A percentile compares a stretch with the other conserved stretches of the same genome.
These are phyloP conservation scores for Carpinus fangiana DNA, from an alignment of 306 rosid species.

Conservation along the genomic window DNA sequence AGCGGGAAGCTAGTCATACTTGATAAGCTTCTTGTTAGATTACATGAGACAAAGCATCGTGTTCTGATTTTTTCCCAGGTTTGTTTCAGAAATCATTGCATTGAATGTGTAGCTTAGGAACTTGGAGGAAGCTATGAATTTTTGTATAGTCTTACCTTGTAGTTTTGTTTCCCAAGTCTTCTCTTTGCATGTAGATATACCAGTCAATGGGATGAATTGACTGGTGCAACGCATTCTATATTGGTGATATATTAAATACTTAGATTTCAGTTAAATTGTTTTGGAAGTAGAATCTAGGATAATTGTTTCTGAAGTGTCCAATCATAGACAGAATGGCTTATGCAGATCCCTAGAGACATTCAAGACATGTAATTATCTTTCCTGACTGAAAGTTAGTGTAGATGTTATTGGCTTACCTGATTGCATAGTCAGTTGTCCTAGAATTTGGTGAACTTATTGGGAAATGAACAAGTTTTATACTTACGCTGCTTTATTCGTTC, in stretches of 20 bases:
- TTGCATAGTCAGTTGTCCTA: slow-evolving; percentile 1
- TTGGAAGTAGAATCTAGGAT: background rate
- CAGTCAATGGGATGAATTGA: background rate
- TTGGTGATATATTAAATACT: background rate
- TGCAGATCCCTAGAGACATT: background rate
- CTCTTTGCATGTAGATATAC: background rate
- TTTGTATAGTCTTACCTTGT: background rate
- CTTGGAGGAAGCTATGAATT: slow-evolving; percentile 5
- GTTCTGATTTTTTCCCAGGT: slow-evolving; percentile 99
- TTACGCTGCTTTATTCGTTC: background rate
- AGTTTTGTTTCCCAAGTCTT: background rate
- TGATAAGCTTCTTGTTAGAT: slow-evolving; percentile 86
- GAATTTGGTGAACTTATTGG: background rate
- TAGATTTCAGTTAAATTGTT: background rate
- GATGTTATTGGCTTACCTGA: background rate
- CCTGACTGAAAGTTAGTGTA: background rate
- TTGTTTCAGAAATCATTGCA: slow-evolving; percentile 30
- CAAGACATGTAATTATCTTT: background rate
- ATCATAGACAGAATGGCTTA: background rate
- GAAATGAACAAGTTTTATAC: background rate
- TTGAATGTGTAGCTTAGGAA: slow-evolving; percentile 17
- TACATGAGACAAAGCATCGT: slow-evolving; percentile 96
- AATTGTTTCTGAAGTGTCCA: background rate
- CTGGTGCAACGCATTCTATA: background rate
- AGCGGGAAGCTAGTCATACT: slow-evolving; percentile 98